Percentiles rank a stretch among this genome's conserved stretches.
Evolutionary conservation across 352 stramenopile species (phyloP).

Genomic region (Globisporangium recalcitrans): DNA sequence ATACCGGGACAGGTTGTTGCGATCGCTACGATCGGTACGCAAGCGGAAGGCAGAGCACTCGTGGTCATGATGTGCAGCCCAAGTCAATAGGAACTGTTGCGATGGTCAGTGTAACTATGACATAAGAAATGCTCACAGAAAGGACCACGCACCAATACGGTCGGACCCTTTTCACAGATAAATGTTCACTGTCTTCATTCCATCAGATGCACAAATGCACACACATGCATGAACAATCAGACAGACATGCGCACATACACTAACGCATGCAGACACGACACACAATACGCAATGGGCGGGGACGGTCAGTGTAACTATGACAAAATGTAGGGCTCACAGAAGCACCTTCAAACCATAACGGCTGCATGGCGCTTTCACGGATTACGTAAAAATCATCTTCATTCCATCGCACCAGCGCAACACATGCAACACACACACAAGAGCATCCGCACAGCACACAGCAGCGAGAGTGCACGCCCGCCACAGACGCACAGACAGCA

Average conservation of each 20-base stretch:
- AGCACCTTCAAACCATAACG: slow-evolving; percentile 21
- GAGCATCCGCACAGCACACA: background rate
- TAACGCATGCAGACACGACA: background rate
- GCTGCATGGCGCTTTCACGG: slow-evolving; percentile 18
- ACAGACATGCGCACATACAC: background rate
- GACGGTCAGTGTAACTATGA: slow-evolving; percentile 64
- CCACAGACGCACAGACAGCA: background rate
- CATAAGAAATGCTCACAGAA: slow-evolving; percentile 62
- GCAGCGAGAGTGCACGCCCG: background rate
- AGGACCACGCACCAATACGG: slow-evolving; percentile 40
- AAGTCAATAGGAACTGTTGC: slow-evolving; percentile 5
- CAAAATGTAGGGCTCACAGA: slow-evolving; percentile 38
- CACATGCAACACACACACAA: background rate
- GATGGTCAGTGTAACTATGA: slow-evolving; percentile 79
- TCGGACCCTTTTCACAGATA: slow-evolving; percentile 38
- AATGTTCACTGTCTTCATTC: slow-evolving; percentile 44
- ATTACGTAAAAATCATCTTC: slow-evolving; percentile 19
- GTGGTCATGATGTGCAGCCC: background rate
- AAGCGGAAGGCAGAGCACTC: background rate
- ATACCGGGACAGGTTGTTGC: background rate
- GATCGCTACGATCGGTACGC: too few species aligned
- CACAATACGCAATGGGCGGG: slow-evolving; percentile 1
- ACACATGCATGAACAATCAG: background rate
- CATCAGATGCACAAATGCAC: slow-evolving; percentile 19
- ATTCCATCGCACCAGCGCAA: slow-evolving; percentile 14